These are phyloP conservation scores for Phylloporus scabripes DNA, from an alignment of 768 basidiomycete genomes.

Conservation along the genomic window DNA sequence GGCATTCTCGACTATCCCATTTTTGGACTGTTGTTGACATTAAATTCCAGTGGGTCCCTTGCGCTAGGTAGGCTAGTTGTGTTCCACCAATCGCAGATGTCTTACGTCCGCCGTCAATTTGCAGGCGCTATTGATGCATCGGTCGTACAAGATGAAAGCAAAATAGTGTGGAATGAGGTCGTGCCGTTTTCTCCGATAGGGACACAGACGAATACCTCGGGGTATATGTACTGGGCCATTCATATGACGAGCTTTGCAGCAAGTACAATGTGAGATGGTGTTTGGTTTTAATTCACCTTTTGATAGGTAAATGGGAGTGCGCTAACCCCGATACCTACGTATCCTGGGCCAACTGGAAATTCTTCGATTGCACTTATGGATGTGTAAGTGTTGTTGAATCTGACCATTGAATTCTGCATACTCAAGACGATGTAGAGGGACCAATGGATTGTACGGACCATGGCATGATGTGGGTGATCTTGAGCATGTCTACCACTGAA, in stretches of 20 bases:
- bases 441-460: conserved; percentile 70
- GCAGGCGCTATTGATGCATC: conserved; percentile 72
- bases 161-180: conserved; percentile 70
- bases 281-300: conserved; percentile 2
- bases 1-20: conserved; percentile 69
- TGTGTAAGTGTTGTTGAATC: conserved; percentile 43
- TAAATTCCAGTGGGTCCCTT: conserved; percentile 55
- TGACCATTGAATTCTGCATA: not conserved
- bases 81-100: not conserved
- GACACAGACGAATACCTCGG: conserved; percentile 51
- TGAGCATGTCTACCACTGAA: not conserved
- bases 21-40: conserved; percentile 64
- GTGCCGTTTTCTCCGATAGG: conserved; percentile 66
- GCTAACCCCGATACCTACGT: conserved; percentile 56
- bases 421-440: conserved; percentile 44
- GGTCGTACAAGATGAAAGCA: conserved; percentile 53
- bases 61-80: conserved; percentile 45
- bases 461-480: conserved; percentile 58
- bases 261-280: not conserved
- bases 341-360: conserved; percentile 49
- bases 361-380: conserved; percentile 67
- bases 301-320: conserved; percentile 51
- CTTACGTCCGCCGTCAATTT: not conserved
- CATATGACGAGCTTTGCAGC: conserved; percentile 54
- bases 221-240: conserved; percentile 75